phyloP scores from a whole-genome alignment of 768 basidiomycete species.

The Lactarius hatsudake region DNA sequence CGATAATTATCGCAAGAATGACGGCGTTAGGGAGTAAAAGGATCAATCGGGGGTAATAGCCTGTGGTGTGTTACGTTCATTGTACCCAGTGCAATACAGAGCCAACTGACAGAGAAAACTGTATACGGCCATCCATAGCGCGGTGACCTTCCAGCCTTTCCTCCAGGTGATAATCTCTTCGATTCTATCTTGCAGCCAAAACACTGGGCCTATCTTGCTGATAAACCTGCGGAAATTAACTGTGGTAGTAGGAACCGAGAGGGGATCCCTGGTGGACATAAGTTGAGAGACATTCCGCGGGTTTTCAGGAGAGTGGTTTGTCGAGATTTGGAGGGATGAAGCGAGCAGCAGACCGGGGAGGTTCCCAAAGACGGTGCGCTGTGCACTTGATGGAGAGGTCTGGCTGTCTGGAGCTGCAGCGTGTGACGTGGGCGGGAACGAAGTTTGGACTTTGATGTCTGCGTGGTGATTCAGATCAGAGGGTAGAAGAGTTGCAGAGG shows the following conservation, averaged over 20 bases:
- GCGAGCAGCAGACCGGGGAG: conserved; percentile 23
- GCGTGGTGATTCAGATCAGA: not conserved
- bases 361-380: conserved; percentile 22
- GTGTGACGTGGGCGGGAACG: conserved; percentile 8
- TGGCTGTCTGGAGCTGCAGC: conserved; percentile 3
- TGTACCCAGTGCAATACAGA: not conserved
- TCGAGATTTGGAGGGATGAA: conserved; percentile 25
- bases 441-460: conserved; percentile 8
- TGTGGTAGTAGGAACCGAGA: conserved; percentile 75
- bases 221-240: conserved; percentile 83
- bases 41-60: conserved; percentile 71
- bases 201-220: conserved; percentile 69
- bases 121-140: conserved; percentile 73
- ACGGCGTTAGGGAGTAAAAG: conserved; percentile 65
- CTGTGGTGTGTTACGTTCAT: conserved; percentile 38
- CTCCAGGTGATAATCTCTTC: conserved; percentile 88
- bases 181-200: conserved; percentile 86
- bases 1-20: conserved; percentile 63
- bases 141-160: conserved; percentile 67
- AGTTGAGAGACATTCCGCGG: conserved; percentile 37
- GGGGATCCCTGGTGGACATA: conserved; percentile 59
- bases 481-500: conserved; percentile 19
- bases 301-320: conserved; percentile 6
- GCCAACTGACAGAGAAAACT: conserved; percentile 69
- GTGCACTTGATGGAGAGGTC: not conserved